Evolutionary conservation across 2,329 filamentous ascomycete species (phyloP).

Genomic region (Metarhizium robertsii): DNA sequence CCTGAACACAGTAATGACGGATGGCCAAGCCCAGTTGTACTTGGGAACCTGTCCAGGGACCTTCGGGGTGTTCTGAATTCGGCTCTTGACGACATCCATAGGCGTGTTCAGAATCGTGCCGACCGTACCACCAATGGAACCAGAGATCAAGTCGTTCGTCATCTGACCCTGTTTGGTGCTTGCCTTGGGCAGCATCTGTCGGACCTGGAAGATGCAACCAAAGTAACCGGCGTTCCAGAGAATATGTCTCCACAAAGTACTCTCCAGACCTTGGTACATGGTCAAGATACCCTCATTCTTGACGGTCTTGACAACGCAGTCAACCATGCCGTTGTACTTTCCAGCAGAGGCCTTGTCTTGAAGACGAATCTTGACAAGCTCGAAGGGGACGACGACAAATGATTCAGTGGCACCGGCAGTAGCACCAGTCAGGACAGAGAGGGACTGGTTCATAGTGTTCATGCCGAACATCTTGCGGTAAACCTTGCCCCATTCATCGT

Average conservation of each 20-base stretch:
- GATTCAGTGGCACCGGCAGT: conserved; percentile 92
- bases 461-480: conserved; percentile 82
- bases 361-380: conserved; percentile 95
- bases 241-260: conserved; percentile 88
- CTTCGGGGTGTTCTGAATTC: conserved; percentile 90
- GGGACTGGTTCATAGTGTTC: conserved; percentile 79
- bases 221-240: conserved; percentile 94
- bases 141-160: conserved; percentile 78
- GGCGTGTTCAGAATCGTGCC: conserved; percentile 93
- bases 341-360: conserved; percentile 90
- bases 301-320: conserved; percentile 74
- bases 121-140: conserved; percentile 74
- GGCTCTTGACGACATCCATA: conserved; percentile 94
- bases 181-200: conserved; percentile 71
- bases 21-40: conserved; percentile 98
- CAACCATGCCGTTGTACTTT: conserved; percentile 76
- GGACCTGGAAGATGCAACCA: conserved; percentile 96
- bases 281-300: conserved; percentile 75
- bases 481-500: conserved; percentile 95
- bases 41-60: conserved; percentile 74
- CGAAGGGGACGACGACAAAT: conserved; percentile 96
- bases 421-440: conserved; percentile 89
- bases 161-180: conserved; percentile 74
- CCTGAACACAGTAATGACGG: conserved; percentile 74
- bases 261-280: conserved; percentile 94